These are phyloP conservation scores for Boletellus emodensis DNA, from an alignment of 768 basidiomycete species.

Conservation along the genomic window DNA sequence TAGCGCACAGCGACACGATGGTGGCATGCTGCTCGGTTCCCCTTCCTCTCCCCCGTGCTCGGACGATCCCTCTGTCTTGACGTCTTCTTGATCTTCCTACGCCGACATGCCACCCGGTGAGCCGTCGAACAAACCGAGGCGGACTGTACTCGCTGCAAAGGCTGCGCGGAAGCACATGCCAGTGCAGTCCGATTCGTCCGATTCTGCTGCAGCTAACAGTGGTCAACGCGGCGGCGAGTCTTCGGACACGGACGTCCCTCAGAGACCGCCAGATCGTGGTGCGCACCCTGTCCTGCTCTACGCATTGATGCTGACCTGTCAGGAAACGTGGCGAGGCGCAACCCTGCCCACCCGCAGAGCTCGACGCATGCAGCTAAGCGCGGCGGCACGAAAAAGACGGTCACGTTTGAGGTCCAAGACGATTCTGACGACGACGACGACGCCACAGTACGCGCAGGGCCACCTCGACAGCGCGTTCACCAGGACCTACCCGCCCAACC, in stretches of 20 bases:
- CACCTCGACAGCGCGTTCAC: constrained; percentile 2
- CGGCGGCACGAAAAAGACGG: background rate
- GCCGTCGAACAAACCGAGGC: background rate
- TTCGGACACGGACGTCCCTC: constrained; percentile 9
- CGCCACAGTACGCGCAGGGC: constrained; percentile 10
- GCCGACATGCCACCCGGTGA: constrained; percentile 11
- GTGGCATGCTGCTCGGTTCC: background rate
- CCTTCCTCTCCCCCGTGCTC: background rate
- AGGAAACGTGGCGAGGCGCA: background rate
- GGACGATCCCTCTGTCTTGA: background rate
- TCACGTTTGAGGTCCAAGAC: constrained; percentile 12
- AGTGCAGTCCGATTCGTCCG: constrained; percentile 8
- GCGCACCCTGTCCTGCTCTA: background rate
- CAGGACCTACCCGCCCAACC: background rate
- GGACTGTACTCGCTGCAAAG: background rate
- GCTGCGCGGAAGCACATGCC: constrained; percentile 15
- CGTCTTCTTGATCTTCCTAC: background rate
- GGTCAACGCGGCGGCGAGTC: constrained; percentile 13
- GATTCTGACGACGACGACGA: constrained; percentile 15
- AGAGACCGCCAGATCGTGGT: constrained; percentile 1
- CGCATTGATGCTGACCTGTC: background rate
- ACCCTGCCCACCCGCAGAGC: background rate
- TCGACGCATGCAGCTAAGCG: background rate
- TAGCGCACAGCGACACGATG: background rate
- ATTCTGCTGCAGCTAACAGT: background rate